Percentiles rank a stretch among this genome's conserved stretches.
Evolutionary conservation across 1,284 basidiomycete species (phyloP).

Genomic region (Moesziomyces sp.): DNA sequence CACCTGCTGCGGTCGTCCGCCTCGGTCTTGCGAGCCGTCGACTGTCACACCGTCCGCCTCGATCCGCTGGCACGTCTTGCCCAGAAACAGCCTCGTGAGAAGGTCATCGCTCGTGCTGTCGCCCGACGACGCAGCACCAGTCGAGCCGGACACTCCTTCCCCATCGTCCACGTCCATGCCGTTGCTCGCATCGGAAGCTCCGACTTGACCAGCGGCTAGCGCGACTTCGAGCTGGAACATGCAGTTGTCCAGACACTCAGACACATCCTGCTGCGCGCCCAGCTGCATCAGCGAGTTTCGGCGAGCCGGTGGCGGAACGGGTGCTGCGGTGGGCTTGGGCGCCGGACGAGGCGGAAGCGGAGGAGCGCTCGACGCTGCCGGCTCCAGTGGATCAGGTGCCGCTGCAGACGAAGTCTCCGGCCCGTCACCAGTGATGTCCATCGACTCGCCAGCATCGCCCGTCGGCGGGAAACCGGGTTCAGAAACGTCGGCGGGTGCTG

Average conservation of each 20-base stretch:
- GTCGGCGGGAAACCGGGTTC: neutral
- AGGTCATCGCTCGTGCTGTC: conserved; percentile 22
- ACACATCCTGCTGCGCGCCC: conserved; percentile 97
- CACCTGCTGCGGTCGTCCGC: conserved; percentile 24
- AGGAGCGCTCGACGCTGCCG: conserved; percentile 4
- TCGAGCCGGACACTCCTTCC: neutral
- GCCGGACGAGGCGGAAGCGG: conserved; percentile 29
- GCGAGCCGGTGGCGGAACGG: conserved; percentile 32
- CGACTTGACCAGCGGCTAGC: conserved; percentile 71
- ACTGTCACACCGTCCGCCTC: conserved; percentile 17
- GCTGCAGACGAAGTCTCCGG: neutral
- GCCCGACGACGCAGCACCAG: neutral
- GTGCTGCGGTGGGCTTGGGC: conserved; percentile 14
- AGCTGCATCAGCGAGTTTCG: conserved; percentile 61
- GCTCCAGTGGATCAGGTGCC: neutral
- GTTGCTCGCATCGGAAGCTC: neutral
- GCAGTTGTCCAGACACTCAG: conserved; percentile 98
- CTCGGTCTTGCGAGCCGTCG: conserved; percentile 3
- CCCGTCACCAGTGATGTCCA: conserved; percentile 30
- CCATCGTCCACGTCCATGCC: conserved; percentile 37
- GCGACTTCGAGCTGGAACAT: conserved; percentile 98
- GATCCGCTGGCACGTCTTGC: conserved; percentile 59
- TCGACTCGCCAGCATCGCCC: conserved; percentile 1
- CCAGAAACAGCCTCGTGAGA: conserved; percentile 53
- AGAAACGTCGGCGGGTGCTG: neutral